phyloP scores from a whole-genome alignment of 345 rosid species.

The Pistacia atlantica region DNA sequence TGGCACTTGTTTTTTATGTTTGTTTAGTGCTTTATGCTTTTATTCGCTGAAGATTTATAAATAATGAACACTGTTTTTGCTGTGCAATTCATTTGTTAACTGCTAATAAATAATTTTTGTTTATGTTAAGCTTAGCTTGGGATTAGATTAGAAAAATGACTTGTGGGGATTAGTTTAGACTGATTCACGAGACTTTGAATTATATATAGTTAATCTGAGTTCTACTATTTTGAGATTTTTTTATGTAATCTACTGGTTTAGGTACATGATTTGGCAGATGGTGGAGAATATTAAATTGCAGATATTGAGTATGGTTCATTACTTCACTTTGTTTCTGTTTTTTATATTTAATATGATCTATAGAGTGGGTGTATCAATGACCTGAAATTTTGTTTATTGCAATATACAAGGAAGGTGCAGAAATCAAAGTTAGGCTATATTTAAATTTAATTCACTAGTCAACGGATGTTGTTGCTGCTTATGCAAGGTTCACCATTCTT shows the following conservation, averaged over 20 bases:
- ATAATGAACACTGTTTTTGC: background rate
- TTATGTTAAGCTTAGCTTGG: background rate
- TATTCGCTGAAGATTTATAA: slow-evolving; percentile 30
- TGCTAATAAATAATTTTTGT: background rate
- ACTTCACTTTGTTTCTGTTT: background rate
- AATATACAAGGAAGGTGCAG: slow-evolving; percentile 3
- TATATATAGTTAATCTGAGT: background rate
- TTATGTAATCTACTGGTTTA: slow-evolving; percentile 11
- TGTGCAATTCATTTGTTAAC: background rate
- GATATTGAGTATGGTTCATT: slow-evolving; percentile 18
- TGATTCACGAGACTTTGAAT: background rate
- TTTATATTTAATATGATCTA: background rate
- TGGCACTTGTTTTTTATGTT: slow-evolving; percentile 55
- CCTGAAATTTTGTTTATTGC: slow-evolving; percentile 10
- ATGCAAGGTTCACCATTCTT: slow-evolving; percentile 10
- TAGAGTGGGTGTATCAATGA: slow-evolving; percentile 14
- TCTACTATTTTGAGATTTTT: slow-evolving; percentile 3
- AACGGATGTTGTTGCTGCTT: slow-evolving; percentile 19
- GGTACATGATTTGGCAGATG: slow-evolving; percentile 15
- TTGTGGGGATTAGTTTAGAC: background rate
- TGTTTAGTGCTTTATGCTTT: slow-evolving; percentile 65
- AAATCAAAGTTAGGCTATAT: slow-evolving; percentile 4
- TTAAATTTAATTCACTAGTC: slow-evolving; percentile 26
- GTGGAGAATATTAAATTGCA: slow-evolving; percentile 12
- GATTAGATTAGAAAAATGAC: background rate